Percentiles rank a stretch among this genome's conserved stretches.
These are phyloP conservation scores for Cytospora paraplurivora DNA, from an alignment of 2,329 filamentous ascomycete genomes.

Conservation along the genomic window DNA sequence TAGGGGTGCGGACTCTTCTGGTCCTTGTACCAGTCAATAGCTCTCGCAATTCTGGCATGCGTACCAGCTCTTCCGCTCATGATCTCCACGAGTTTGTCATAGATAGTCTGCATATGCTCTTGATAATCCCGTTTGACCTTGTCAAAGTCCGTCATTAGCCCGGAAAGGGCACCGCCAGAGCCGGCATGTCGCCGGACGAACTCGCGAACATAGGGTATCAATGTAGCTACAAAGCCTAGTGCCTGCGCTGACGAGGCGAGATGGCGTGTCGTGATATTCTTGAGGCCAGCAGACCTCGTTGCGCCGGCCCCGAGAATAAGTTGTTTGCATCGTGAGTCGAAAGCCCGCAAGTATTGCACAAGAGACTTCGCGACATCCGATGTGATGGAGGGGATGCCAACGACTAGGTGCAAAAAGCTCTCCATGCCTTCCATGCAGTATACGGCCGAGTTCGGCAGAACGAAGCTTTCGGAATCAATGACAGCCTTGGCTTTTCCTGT, in stretches of 20 bases:
- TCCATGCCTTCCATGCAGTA: conserved; percentile 80
- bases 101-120: conserved; percentile 87
- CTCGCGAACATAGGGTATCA: conserved; percentile 89
- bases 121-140: conserved; percentile 81
- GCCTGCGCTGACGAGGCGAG: conserved; percentile 89
- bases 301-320: conserved; percentile 94
- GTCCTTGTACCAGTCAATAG: conserved; percentile 66
- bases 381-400: conserved; percentile 86
- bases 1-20: conserved; percentile 62
- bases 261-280: conserved; percentile 96
- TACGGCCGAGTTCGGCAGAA: conserved; percentile 82
- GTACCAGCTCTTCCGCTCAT: conserved; percentile 77
- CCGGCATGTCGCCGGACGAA: conserved; percentile 78
- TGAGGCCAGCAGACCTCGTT: conserved; percentile 82
- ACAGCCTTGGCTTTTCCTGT: conserved; percentile 68
- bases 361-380: conserved; percentile 78
- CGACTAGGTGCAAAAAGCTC: conserved; percentile 78
- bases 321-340: conserved; percentile 96
- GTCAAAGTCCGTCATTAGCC: conserved; percentile 81
- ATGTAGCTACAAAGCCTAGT: conserved; percentile 79
- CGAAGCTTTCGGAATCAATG: conserved; percentile 82
- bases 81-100: conserved; percentile 91
- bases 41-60: conserved; percentile 74
- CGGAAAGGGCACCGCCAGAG: conserved; percentile 53
- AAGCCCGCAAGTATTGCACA: conserved; percentile 84